Evolutionary conservation across 163 green algal species (phyloP).

Genomic region (Chloromonas sp.): DNA sequence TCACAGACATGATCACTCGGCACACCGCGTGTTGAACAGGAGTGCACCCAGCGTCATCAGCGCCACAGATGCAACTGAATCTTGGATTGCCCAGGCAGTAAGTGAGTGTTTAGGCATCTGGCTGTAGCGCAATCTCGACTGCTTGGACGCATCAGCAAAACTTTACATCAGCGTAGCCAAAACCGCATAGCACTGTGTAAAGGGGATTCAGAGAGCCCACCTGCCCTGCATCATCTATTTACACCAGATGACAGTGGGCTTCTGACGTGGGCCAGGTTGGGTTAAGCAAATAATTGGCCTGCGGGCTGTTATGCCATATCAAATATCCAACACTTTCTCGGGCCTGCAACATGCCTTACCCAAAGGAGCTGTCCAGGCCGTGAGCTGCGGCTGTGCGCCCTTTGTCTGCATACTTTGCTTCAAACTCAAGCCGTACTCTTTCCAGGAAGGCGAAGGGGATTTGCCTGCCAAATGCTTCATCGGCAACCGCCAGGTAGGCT

Average conservation of each 20-base stretch:
- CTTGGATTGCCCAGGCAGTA: background rate
- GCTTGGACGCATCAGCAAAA: no score
- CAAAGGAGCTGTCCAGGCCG: constrained; percentile 79
- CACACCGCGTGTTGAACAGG: background rate
- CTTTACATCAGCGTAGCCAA: no score
- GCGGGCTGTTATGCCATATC: background rate
- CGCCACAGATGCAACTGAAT: background rate
- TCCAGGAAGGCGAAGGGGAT: constrained; percentile 92
- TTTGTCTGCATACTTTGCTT: constrained; percentile 65
- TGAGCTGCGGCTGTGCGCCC: constrained; percentile 59
- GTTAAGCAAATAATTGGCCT: background rate
- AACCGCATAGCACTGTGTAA: background rate
- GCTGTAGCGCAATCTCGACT: no score
- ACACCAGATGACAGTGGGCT: background rate
- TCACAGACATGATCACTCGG: background rate
- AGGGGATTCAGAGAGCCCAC: background rate
- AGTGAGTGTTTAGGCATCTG: no score
- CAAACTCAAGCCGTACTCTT: constrained; percentile 80
- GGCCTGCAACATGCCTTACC: constrained; percentile 22
- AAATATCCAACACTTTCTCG: background rate
- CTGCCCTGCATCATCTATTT: background rate
- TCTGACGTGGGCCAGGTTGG: background rate
- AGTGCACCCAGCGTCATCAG: background rate
- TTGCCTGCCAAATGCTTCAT: constrained; percentile 80
- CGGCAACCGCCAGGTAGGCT: constrained; percentile 82